Base-by-base conservation (phyloP, 1,139 yeast species). In the Debaryomyces robertsiae region DNA sequence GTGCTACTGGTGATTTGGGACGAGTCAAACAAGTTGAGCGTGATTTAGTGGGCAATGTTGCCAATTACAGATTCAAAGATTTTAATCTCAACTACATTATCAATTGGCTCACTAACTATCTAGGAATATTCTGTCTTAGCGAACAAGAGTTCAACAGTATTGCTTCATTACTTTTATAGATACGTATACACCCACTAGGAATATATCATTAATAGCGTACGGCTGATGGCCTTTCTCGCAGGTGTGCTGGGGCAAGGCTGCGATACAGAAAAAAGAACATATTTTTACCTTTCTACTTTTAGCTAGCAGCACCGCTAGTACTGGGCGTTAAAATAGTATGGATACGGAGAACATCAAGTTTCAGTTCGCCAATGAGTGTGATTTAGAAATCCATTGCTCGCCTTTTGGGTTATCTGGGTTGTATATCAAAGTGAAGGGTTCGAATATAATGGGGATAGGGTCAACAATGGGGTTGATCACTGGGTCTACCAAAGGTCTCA, bases 371-470 rank as follows among this genome's bases (percentile, higher is more conserved):
- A 75, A 74, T 47, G 77, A 72, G 45, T 77, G 82, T 47, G 80
- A 75, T 36, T 55, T 78, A 30, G 82, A 77, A 52, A 72, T 76
- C 25, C 81, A 77, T 54, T 77, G 81, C 53, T 76, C 81, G 2
- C 82, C 82, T 2, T 77, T 78, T 55, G 83, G 82, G n/a, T 63
- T 78, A 29, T 69, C 77, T 32, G 82, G 82, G 9, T 55, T 77
- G 11, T 77, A 76, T 50, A 65, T 77, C 37, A 75, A 75, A 46
- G 63, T 77, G n/a, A 65, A 63, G n/a, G 81, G 77, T 4, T 72
- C 79, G 3, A 70, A 73, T 39, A 63, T 75, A 9, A 73, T 77
- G 63, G 82, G 82, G 0, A 73, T 79, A 6, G 84, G 84, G 1
- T 70, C 79, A 6, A 77, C 82, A 14, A 76, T 78, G 80, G 82